A percentile compares a stretch with the other conserved stretches of the same genome.
Conservation (phyloP, 305 asterid genomes). For the Salvia sclarea region DNA sequence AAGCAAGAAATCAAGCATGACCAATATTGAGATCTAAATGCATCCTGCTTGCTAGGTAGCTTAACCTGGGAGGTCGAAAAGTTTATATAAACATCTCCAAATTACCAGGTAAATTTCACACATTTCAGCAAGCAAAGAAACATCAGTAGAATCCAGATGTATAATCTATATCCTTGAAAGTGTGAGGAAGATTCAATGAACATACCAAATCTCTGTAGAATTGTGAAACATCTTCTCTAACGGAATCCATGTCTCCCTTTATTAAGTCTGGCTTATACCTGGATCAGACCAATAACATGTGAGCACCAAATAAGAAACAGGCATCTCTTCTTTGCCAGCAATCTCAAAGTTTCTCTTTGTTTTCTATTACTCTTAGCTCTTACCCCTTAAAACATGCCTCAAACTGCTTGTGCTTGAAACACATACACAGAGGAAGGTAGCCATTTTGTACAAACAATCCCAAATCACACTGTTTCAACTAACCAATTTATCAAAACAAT, state of each 20-base stretch:
- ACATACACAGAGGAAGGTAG: constrained; percentile 1
- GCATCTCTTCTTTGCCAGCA: background rate
- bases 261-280: constrained; percentile 85
- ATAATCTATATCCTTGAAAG: background rate
- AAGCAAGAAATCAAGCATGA: background rate
- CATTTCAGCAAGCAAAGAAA: constrained; percentile 15
- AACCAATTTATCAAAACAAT: too few relatives aligned
- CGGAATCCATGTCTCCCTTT: constrained; percentile 92
- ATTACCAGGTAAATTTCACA: constrained; percentile 6
- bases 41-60: background rate
- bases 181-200: background rate
- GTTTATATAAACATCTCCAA: background rate
- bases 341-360: background rate
- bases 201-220: constrained; percentile 62
- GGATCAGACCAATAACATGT: constrained; percentile 29
- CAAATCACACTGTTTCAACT: background rate
- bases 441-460: background rate
- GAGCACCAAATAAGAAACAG: background rate
- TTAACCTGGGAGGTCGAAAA: background rate
- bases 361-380: background rate
- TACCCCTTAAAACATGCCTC: background rate
- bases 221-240: constrained; percentile 68
- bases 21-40: constrained; percentile 5
- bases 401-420: background rate
- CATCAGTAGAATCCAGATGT: constrained; percentile 21